Evolutionary conservation across 139 green algal species (phyloP).

Genomic region (Dunaliella primolecta): DNA sequence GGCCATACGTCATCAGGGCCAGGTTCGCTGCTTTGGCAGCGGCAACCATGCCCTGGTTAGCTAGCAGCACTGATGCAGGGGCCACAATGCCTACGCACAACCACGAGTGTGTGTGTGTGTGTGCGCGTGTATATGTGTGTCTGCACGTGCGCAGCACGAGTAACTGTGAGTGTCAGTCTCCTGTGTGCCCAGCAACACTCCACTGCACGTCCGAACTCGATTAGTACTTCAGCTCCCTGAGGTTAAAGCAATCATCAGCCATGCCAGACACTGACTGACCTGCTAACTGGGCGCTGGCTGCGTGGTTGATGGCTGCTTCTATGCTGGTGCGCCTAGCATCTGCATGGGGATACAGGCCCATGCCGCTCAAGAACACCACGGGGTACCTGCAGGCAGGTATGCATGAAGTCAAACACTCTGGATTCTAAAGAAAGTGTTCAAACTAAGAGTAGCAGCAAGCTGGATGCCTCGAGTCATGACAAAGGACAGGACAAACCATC

Average conservation of each 20-base stretch:
- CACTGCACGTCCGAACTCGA: too few species aligned
- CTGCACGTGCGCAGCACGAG: neutral
- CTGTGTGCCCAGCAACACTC: too few species aligned
- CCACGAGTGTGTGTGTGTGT: neutral
- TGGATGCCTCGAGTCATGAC: too few species aligned
- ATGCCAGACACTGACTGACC: too few species aligned
- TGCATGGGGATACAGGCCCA: constrained; percentile 51
- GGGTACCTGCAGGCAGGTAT: constrained; percentile 25
- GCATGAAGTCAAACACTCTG: too few species aligned
- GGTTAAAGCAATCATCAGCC: too few species aligned
- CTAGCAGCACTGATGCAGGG: constrained; percentile 20
- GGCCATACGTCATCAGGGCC: constrained; percentile 75
- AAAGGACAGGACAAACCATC: too few species aligned
- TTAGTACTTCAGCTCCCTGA: too few species aligned
- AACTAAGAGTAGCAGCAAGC: too few species aligned
- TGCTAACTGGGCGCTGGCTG: constrained; percentile 37
- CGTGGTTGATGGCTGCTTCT: constrained; percentile 59
- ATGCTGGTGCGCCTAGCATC: constrained; percentile 72
- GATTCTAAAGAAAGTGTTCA: too few species aligned
- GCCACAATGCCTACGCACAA: constrained; percentile 56
- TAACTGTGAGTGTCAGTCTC: too few species aligned
- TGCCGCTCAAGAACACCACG: constrained; percentile 78
- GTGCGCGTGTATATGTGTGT: neutral
- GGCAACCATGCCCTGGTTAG: constrained; percentile 31
- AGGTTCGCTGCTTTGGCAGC: constrained; percentile 42